Percentiles rank a stretch among this genome's conserved stretches.
These are phyloP conservation scores for Heterobasidion irregulare DNA, from an alignment of 1,284 basidiomycete genomes.

Conservation along the genomic window DNA sequence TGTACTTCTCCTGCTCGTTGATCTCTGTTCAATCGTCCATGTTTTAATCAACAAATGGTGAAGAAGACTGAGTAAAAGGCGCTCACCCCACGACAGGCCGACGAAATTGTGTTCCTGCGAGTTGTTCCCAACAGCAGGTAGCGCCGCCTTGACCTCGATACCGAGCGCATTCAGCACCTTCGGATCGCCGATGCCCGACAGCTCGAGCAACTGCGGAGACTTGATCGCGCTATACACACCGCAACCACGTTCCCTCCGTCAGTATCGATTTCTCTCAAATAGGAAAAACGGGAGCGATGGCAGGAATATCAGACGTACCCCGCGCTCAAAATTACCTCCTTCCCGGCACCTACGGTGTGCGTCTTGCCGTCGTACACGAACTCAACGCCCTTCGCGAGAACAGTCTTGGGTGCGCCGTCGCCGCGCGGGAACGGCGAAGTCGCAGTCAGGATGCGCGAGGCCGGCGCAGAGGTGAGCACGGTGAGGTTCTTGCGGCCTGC, in stretches of 20 bases:
- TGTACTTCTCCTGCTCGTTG: too few relatives aligned
- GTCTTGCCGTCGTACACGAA: conserved; percentile 15
- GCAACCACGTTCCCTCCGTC: neutral
- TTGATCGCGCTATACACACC: conserved; percentile 19
- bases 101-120: conserved; percentile 27
- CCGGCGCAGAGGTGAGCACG: conserved; percentile 13
- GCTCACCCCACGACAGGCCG: too few relatives aligned
- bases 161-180: conserved; percentile 24
- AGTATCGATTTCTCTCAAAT: neutral
- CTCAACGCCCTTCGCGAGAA: conserved; percentile 20
- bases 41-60: too few relatives aligned
- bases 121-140: conserved; percentile 33
- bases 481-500: conserved; percentile 13
- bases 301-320: conserved; percentile 7
- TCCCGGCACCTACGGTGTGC: conserved; percentile 18
- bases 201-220: conserved; percentile 31
- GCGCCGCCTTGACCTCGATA: conserved; percentile 22
- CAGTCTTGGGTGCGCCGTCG: neutral
- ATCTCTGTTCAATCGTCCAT: neutral
- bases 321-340: conserved; percentile 25
- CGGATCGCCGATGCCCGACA: conserved; percentile 28
- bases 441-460: conserved; percentile 5
- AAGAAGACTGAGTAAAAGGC: too few relatives aligned
- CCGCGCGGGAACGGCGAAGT: neutral
- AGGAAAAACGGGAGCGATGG: neutral